These are phyloP conservation scores for Medicago arabica DNA, from an alignment of 306 rosid genomes.

Conservation along the genomic window DNA sequence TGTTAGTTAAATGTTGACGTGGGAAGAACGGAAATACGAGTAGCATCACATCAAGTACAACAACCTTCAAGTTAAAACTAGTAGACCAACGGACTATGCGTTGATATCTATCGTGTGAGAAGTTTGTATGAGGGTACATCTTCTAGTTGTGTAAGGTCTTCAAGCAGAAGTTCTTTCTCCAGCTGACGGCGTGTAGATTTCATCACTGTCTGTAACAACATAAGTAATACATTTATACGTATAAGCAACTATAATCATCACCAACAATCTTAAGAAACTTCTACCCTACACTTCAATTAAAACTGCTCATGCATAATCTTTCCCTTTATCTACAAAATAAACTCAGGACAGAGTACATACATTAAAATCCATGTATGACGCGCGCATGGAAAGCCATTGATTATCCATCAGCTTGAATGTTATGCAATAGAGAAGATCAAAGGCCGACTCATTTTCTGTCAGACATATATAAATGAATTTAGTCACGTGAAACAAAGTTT, in stretches of 20 bases:
- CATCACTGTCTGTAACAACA: slow-evolving; percentile 82
- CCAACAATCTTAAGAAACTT: slow-evolving; percentile 26
- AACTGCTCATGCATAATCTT: slow-evolving; percentile 10
- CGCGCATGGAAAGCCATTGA: slow-evolving; percentile 97
- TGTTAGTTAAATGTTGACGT: slow-evolving; percentile 47
- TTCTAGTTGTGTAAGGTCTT: slow-evolving; percentile 76
- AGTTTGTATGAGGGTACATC: slow-evolving; percentile 88
- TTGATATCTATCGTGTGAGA: slow-evolving; percentile 65
- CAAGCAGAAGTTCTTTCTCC: slow-evolving; percentile 90
- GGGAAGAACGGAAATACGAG: slow-evolving; percentile 43
- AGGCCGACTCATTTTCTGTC: slow-evolving; percentile 87
- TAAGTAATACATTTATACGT: slow-evolving; percentile 5
- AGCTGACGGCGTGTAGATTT: slow-evolving; percentile 90
- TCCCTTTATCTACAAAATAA: slow-evolving; percentile 25
- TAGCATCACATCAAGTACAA: slow-evolving; percentile 58
- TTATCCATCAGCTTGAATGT: slow-evolving; percentile 99
- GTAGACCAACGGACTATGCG: slow-evolving; percentile 37
- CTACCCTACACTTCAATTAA: background rate
- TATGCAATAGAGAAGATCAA: slow-evolving; percentile 94
- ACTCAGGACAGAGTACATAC: slow-evolving; percentile 59
- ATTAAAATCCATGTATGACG: slow-evolving; percentile 98
- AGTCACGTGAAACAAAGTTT: slow-evolving; percentile 36
- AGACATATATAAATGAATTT: slow-evolving; percentile 35
- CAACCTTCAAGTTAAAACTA: slow-evolving; percentile 51
- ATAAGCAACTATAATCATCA: slow-evolving; percentile 39